Conservation (phyloP, 306 rosid genomes). For the Inga laurina region DNA sequence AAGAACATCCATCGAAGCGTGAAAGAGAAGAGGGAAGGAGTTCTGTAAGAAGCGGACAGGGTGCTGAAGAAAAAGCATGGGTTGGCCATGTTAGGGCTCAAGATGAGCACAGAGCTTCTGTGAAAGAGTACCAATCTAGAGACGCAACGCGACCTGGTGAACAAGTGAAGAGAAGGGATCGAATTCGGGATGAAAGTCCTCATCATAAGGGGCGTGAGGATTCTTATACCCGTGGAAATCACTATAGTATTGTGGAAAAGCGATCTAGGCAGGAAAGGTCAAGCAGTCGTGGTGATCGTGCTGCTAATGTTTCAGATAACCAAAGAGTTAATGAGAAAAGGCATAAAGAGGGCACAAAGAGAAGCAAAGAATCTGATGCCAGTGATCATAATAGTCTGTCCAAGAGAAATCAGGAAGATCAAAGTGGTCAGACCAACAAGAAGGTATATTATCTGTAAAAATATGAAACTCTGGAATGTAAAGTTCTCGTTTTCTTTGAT, state of each 20-base stretch:
- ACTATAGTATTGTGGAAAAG: slow-evolving; percentile 64
- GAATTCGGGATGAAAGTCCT: slow-evolving; percentile 65
- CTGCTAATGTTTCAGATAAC: slow-evolving; percentile 62
- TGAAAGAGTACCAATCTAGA: slow-evolving; percentile 72
- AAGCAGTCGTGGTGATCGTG: slow-evolving; percentile 72
- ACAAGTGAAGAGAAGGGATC: slow-evolving; percentile 77
- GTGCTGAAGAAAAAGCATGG: slow-evolving; percentile 80
- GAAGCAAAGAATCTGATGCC: slow-evolving; percentile 70
- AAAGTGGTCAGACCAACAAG: slow-evolving; percentile 64
- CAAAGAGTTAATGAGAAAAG: slow-evolving; percentile 69
- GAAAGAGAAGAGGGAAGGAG: slow-evolving; percentile 85
- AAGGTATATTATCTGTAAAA: slow-evolving; percentile 66
- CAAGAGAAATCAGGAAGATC: slow-evolving; percentile 76
- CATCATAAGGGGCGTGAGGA: slow-evolving; percentile 81
- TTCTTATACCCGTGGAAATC: slow-evolving; percentile 63
- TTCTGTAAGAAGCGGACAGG: slow-evolving; percentile 71
- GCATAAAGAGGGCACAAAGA: slow-evolving; percentile 72
- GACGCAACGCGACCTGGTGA: slow-evolving; percentile 71
- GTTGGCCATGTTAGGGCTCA: slow-evolving; percentile 65
- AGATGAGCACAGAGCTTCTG: slow-evolving; percentile 74
- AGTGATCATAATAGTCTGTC: slow-evolving; percentile 56
- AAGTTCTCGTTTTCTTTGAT: slow-evolving; percentile 24
- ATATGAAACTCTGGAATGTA: slow-evolving; percentile 33
- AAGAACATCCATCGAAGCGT: slow-evolving; percentile 73
- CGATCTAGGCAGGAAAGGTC: slow-evolving; percentile 82